Evolutionary conservation across 164 flowering plant species (phyloP).

Genomic region (Malania oleifera): DNA sequence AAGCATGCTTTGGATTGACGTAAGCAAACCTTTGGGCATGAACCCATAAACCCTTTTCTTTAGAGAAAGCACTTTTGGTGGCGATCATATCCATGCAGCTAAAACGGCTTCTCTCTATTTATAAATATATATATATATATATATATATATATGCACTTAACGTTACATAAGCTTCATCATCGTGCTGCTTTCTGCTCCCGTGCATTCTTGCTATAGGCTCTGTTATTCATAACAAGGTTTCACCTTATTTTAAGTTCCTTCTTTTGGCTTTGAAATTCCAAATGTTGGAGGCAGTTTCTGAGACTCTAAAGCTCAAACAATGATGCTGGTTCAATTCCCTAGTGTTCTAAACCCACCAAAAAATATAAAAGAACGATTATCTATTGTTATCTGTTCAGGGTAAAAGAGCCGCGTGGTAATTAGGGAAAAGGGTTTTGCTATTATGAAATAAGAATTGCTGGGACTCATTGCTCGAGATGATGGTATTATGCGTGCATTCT

Average conservation of each 20-base stretch:
- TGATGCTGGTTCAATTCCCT: no score
- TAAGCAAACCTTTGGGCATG: slow-evolving; percentile 4
- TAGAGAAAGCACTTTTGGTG: slow-evolving; percentile 9
- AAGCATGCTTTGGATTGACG: background rate
- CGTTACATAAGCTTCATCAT: slow-evolving; percentile 14
- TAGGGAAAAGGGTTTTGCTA: slow-evolving; percentile 1
- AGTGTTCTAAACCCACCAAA: no score
- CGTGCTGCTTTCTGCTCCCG: slow-evolving; percentile 19
- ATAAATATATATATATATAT: no score
- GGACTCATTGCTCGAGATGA: slow-evolving; percentile 22
- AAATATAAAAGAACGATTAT: no score
- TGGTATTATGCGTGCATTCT: background rate
- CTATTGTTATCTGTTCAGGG: background rate
- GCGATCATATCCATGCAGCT: slow-evolving; percentile 7
- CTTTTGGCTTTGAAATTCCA: slow-evolving; percentile 27
- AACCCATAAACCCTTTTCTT: slow-evolving; percentile 3
- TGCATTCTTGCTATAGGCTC: slow-evolving; percentile 16
- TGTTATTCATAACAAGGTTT: slow-evolving; percentile 7
- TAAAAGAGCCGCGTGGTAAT: slow-evolving; percentile 3
- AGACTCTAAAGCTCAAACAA: slow-evolving; percentile 7
- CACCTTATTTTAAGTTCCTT: background rate
- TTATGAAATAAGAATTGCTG: background rate
- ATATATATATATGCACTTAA: background rate
- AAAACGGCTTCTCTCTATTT: no score
- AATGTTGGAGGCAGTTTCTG: slow-evolving; percentile 16